Evolutionary conservation across 345 rosid species (phyloP).

Genomic region (Schrenkiella parvula): DNA sequence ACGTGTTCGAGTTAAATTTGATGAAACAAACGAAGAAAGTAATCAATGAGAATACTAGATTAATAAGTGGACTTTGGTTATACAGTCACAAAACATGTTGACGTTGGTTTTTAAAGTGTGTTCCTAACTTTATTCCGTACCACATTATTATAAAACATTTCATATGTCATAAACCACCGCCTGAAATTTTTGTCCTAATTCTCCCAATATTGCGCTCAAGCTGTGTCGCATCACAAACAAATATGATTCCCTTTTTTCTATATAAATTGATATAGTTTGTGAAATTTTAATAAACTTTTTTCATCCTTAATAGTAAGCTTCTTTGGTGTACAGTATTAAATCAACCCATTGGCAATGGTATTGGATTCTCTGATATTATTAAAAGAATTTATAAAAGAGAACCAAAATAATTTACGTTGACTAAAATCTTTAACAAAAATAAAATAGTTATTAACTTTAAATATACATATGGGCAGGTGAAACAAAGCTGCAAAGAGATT

Average conservation of each 20-base stretch:
- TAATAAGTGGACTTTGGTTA: conserved; percentile 14
- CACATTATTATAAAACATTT: conserved; percentile 11
- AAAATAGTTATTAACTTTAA: too few relatives aligned
- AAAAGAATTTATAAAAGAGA: neutral
- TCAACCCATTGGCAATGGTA: conserved; percentile 9
- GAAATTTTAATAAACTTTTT: neutral
- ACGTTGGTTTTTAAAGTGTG: conserved; percentile 22
- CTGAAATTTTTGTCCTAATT: conserved; percentile 20
- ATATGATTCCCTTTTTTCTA: conserved; percentile 15
- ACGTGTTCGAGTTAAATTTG: neutral
- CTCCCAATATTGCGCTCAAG: conserved; percentile 31
- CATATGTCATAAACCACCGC: conserved; percentile 28
- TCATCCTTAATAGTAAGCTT: neutral
- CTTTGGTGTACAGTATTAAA: neutral
- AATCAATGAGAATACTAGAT: conserved; percentile 1
- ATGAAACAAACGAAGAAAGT: conserved; percentile 9
- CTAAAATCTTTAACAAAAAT: too few relatives aligned
- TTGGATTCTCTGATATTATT: conserved; percentile 12
- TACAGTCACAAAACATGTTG: conserved; percentile 32
- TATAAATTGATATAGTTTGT: neutral
- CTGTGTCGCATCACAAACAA: conserved; percentile 29
- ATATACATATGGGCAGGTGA: conserved; percentile 41
- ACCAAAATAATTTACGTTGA: neutral
- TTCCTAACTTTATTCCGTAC: conserved; percentile 36
- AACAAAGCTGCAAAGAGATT: conserved; percentile 43